Base-by-base conservation (phyloP, 257 asterid species). In the Gardenia jasminoides region DNA sequence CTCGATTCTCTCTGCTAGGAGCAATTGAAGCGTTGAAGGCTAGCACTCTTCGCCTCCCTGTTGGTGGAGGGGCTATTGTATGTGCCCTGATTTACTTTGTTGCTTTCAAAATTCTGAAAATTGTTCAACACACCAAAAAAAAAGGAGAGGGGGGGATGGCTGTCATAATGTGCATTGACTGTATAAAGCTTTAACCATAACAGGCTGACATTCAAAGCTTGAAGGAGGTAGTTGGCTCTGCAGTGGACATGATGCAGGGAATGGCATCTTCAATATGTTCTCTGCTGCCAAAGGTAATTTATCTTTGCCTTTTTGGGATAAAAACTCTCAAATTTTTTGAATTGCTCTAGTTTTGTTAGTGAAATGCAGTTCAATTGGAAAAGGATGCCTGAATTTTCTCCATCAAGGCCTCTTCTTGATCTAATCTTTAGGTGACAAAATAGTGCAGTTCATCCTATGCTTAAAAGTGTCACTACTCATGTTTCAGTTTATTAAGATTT, bases 41-140 rank as follows among this genome's bases (percentile, higher is more conserved):
- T 71, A 95, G 98, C 92, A 93, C 97, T 76, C 94, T 95, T 68
- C 97, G 97, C 50, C 97, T 95, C 74, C 97, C 99, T 10, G 89
- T 92, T 68, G 86, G 84, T 54, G 97, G 91, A 84, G 96, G 96
- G 85, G 97, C 94, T 84, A 83, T 79, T 69, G 98, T 94, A 91
- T 67, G 97, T 80, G 31, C 76, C 67, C 41, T 6, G 31, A 15
- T 61, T 77, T 19, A 31, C 65, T 62, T 74, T 67, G 13, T 66
- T 47, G 24, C 30, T 7, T 33, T 74, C 30, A 65, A 36, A 52
- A 33, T 61, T 33, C 46, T 43, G 47, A 61, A 58, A 0, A 12
- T 58, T 54, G 20, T n/a, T n/a, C 19, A 68, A 39, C 31, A 15
- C 1, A 20, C 31, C 12, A 24, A 39, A 20, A 0, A 6, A 31